Evolutionary conservation across 2,329 filamentous ascomycete genomes (phyloP).

Genomic region (Daldinia sp.): DNA sequence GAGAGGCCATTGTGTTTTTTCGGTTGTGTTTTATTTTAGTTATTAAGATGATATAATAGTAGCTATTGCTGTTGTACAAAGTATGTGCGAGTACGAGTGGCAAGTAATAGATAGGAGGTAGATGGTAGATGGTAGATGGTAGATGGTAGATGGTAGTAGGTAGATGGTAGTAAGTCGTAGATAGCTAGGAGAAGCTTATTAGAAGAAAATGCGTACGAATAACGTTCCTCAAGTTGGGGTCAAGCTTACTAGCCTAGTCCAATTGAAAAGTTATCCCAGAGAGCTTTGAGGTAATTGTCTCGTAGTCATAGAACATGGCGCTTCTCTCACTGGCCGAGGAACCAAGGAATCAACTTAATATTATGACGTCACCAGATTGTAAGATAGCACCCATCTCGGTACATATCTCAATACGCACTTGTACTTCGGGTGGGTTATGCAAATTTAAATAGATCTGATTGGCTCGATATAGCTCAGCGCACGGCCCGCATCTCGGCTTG

Average conservation of each 20-base stretch:
- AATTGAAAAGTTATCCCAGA: slow-evolving; percentile 18
- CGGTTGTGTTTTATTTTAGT: background rate
- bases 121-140: slow-evolving; percentile 2
- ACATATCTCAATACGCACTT: too few species aligned
- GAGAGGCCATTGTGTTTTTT: slow-evolving; percentile 45
- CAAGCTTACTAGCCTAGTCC: slow-evolving; percentile 11
- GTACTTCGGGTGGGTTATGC: slow-evolving; percentile 23
- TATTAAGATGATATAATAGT: background rate
- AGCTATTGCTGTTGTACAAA: background rate
- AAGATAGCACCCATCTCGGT: too few species aligned
- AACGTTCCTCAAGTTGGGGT: slow-evolving; percentile 9
- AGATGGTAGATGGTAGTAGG: slow-evolving; percentile 2
- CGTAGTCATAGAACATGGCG: slow-evolving; percentile 31
- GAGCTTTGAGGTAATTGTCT: slow-evolving; percentile 32
- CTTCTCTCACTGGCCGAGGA: slow-evolving; percentile 23
- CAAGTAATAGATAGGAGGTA: too few species aligned
- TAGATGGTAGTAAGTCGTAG: too few species aligned
- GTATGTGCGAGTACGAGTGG: background rate
- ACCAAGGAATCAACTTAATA: slow-evolving; percentile 17
- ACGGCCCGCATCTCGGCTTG: slow-evolving; percentile 9
- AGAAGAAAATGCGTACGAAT: background rate
- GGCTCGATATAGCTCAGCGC: slow-evolving; percentile 3
- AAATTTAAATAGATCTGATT: slow-evolving; percentile 17
- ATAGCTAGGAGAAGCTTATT: slow-evolving; percentile 8
- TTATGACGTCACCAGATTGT: slow-evolving; percentile 30